Conservation (phyloP, 2,329 filamentous ascomycete species). For the Aureobasidium zeae region DNA sequence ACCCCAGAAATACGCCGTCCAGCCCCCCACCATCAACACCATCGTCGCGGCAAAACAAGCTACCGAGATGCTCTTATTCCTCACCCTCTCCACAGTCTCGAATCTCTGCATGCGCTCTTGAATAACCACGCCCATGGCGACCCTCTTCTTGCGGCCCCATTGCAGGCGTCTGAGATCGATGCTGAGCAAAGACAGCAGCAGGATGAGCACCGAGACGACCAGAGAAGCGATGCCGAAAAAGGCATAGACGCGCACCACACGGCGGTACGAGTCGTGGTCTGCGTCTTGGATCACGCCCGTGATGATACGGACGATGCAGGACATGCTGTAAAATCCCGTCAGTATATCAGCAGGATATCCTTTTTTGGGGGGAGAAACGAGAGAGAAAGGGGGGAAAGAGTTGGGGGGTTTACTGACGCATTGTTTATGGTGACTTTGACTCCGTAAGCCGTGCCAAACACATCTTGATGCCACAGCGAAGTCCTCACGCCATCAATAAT, state of each 20-base stretch:
- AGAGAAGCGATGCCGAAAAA: conserved; percentile 44
- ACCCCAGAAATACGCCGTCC: conserved; percentile 53
- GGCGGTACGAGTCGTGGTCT: conserved; percentile 47
- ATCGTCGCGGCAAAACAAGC: conserved; percentile 38
- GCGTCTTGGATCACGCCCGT: conserved; percentile 51
- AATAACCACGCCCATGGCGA: conserved; percentile 37
- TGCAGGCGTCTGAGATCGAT: conserved; percentile 44
- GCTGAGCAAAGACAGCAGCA: conserved; percentile 33
- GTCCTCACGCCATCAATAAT: conserved; percentile 55
- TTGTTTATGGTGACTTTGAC: conserved; percentile 56
- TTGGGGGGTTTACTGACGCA: conserved; percentile 26
- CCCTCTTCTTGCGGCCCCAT: conserved; percentile 49
- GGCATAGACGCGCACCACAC: conserved; percentile 48
- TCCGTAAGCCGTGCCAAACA: conserved; percentile 52
- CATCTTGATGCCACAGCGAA: conserved; percentile 49
- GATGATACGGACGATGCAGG: conserved; percentile 49
- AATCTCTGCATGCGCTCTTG: conserved; percentile 36
- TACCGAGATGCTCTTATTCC: conserved; percentile 34
- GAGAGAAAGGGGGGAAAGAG: not conserved
- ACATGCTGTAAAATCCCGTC: conserved; percentile 39
- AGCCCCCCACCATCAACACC: conserved; percentile 43
- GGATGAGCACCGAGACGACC: conserved; percentile 35
- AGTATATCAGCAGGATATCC: not conserved
- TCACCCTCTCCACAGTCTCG: conserved; percentile 28
- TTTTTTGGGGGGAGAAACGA: not conserved